phyloP scores from a whole-genome alignment of 768 basidiomycete genomes.

The Macrolepiota fuliginosa region DNA sequence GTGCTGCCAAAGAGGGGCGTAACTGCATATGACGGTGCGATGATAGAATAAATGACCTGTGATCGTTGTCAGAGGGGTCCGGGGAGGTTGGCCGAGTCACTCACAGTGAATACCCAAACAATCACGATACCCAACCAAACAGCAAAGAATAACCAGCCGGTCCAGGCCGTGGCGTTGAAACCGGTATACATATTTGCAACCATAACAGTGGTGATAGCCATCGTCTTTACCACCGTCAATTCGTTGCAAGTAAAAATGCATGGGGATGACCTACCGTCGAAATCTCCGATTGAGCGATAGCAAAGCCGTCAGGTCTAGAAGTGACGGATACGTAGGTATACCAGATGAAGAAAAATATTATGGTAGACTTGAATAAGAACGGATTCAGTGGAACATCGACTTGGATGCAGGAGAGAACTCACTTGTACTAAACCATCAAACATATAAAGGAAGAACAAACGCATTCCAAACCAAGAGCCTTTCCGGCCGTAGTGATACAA shows the following conservation, averaged over 20 bases:
- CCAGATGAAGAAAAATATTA: conserved; percentile 84
- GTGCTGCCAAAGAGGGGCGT: conserved; percentile 77
- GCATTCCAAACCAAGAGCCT: conserved; percentile 76
- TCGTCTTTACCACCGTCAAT: conserved; percentile 44
- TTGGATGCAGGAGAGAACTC: conserved; percentile 26
- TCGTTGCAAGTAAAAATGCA: background rate
- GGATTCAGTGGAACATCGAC: conserved; percentile 1
- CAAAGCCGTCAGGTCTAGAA: conserved; percentile 78
- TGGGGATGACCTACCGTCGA: conserved; percentile 59
- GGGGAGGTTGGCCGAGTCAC: conserved; percentile 18
- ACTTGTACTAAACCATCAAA: conserved; percentile 80
- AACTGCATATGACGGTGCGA: conserved; percentile 69
- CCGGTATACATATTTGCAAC: conserved; percentile 82
- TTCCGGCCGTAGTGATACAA: conserved; percentile 83
- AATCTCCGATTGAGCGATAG: conserved; percentile 72
- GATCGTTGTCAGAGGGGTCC: background rate
- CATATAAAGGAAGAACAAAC: conserved; percentile 72
- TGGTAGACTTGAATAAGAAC: conserved; percentile 55
- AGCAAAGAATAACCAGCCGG: conserved; percentile 82
- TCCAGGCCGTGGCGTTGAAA: conserved; percentile 87
- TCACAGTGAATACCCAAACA: conserved; percentile 75
- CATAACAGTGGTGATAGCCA: conserved; percentile 80
- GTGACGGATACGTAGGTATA: conserved; percentile 76
- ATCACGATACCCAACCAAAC: conserved; percentile 79
- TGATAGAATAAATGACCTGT: conserved; percentile 75